phyloP scores from a whole-genome alignment of 495 filamentous ascomycete species.

The Xylaria bambusicola region DNA sequence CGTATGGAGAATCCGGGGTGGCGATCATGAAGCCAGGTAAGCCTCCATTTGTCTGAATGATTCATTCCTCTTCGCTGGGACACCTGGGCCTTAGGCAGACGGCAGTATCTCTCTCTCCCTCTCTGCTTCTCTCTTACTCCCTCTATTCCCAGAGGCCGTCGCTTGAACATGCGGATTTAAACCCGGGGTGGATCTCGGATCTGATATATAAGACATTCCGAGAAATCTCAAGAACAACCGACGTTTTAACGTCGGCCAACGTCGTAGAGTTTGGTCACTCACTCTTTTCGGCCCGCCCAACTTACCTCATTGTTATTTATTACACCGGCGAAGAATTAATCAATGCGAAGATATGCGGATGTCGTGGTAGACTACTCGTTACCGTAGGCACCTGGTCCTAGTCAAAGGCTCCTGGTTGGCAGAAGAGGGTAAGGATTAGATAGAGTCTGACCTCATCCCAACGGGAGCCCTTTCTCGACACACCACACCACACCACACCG shows the following conservation, averaged over 20 bases:
- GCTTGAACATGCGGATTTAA: neutral
- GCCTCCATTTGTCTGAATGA: neutral
- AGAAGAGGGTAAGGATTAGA: neutral
- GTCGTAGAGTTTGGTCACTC: neutral
- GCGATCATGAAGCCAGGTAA: constrained; percentile 9
- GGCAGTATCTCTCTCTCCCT: constrained; percentile 1
- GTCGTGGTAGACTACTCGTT: too few species aligned
- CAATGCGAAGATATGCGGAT: neutral
- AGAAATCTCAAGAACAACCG: too few species aligned
- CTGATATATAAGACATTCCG: neutral
- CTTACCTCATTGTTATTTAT: neutral
- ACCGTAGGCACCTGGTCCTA: too few species aligned
- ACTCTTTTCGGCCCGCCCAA: neutral
- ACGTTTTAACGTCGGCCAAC: neutral
- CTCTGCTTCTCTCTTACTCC: neutral
- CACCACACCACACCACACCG: too few species aligned
- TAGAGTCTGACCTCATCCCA: neutral
- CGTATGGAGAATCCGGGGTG: neutral
- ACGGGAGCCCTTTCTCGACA: too few species aligned
- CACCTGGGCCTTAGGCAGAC: neutral
- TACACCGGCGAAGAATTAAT: neutral
- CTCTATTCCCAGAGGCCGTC: neutral
- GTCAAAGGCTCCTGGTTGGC: neutral
- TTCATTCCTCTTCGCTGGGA: constrained; percentile 1
- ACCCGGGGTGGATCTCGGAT: neutral